Base-by-base conservation (phyloP, 1,284 basidiomycete species). In the Cutaneotrichosporon daszewskae region DNA sequence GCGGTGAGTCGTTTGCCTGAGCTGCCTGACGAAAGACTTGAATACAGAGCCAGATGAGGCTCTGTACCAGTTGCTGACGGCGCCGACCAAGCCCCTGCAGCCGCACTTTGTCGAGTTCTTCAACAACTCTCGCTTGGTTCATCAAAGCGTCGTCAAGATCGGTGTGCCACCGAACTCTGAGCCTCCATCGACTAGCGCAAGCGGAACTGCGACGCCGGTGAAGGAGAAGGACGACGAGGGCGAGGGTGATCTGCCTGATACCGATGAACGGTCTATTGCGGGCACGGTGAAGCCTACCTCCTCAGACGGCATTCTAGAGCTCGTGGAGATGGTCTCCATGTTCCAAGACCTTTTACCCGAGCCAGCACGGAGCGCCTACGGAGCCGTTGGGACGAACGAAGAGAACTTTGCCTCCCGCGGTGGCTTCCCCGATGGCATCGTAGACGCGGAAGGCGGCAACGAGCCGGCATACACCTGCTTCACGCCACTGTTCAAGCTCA, bases 31-130 rank as follows among this genome's bases (percentile, higher is more conserved):
- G 26, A 9, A 27, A 91, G 94, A 97, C 68, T 90, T 97, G 72
- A 97, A 97, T 69, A 90, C 90, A 42, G 74, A 82, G 27, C 94
- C 94, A 0, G 78, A 79, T 52, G 92, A 95, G 62, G 76, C 85
- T 2, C 81, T 82, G 0, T 97, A 98, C 64, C 79, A 84, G 18
- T 76, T 97, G n/a, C 68, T 94, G 26, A 66, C 66, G 14, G 64
- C 62, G 10, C 77, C 82, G 2, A 78, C 80, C 12, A 75, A 80
- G 45, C 57, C 75, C 10, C 64, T 91, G 22, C 72, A 79, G 2
- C 56, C 72, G 0, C 67, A 69, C 7, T 83, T 89, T 45, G 63
- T 75, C 52, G 70, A 76, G 11, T 70, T 71, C 13, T 72, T 96
- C 13, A 59, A 72, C 3, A 57, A 68, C 5, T 94, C 89, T 5